Evolutionary conservation across 2,329 filamentous ascomycete genomes (phyloP), one percentile per base, ranked within the genome.

Genomic region (Pyrenochaeta sp.): DNA sequence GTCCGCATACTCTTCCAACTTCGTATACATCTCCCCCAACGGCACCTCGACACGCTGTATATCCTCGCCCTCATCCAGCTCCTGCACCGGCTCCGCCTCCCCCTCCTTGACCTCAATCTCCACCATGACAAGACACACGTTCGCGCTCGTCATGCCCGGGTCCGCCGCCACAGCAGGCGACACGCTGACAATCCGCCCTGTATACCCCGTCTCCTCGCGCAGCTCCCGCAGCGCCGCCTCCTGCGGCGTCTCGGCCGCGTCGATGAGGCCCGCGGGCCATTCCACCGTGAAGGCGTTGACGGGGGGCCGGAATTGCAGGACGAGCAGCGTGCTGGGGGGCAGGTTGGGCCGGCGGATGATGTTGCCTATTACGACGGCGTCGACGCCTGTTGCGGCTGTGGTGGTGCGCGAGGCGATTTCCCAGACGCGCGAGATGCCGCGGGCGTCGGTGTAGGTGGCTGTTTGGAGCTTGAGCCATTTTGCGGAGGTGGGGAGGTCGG

Each of bases 301-400:
- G 0, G 82, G 81, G 0, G 82, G 82, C 1, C 82, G 77, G 60
- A 82, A 85, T 53, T 85, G 80, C 45, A 69, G 61, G n/a, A 69
- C 65, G 7, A 71, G 41, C 9, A 71, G 61, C 9, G 67, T 69
- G 6, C 53, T 53, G 4, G 68, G 62, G 3, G 58, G 55, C 6
- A 57, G 53, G 35, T 48, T 35, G n/a, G 63, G 56, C 34, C 63
- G 53, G 41, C 63, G 52, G 39, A 90, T 74, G 49, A 90, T 81
- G 41, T 85, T 86, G 13, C 89, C 77, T 52, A 90, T 89, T 43
- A 86, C 85, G 11, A 90, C 86, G 38, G 84, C 86, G 61, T 90
- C 87, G 36, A 62, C 35, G 28, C 59, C 59, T 1, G 53, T 36
- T 39, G 87, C 82, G 22, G 81, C 79, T 37, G 78, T 76, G 0